These are phyloP conservation scores for Ogataea angusta DNA, from an alignment of 805 yeast genomes.

Conservation along the genomic window DNA sequence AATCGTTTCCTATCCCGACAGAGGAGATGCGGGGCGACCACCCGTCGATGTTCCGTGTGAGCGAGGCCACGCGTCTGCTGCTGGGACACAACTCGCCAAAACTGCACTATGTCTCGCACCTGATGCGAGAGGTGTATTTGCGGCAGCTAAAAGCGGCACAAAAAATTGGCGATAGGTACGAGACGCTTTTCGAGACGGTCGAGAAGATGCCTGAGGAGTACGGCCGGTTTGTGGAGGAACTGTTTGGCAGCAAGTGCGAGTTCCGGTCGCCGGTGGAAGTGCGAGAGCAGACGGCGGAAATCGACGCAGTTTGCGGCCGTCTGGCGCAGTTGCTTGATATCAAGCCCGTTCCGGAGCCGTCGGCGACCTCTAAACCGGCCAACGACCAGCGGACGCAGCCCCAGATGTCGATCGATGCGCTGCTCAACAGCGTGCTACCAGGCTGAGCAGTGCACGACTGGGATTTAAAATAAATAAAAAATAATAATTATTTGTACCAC, in stretches of 20 bases:
- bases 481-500: background rate
- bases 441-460: conserved; percentile 5
- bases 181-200: conserved; percentile 1
- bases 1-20: conserved; percentile 13
- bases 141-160: conserved; percentile 1
- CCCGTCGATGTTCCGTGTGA: conserved; percentile 3
- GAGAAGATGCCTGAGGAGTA: background rate
- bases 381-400: background rate
- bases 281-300: too few relatives aligned
- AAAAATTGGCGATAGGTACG: background rate
- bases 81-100: conserved; percentile 23
- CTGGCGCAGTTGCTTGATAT: conserved; percentile 9
- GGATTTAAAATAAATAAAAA: background rate
- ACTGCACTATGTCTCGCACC: conserved; percentile 15
- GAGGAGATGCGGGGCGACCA: conserved; percentile 4
- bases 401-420: conserved; percentile 1
- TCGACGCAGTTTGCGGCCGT: background rate
- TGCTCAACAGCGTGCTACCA: conserved; percentile 4
- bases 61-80: conserved; percentile 15
- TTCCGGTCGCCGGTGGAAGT: background rate
- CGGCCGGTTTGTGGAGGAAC: background rate
- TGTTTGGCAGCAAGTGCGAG: background rate
- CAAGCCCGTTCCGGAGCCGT: background rate
- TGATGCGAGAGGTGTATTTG: conserved; percentile 3
- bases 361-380: background rate